Conservation (phyloP, 73 alveolate genomes). For the Paramecium octaurelia region DNA sequence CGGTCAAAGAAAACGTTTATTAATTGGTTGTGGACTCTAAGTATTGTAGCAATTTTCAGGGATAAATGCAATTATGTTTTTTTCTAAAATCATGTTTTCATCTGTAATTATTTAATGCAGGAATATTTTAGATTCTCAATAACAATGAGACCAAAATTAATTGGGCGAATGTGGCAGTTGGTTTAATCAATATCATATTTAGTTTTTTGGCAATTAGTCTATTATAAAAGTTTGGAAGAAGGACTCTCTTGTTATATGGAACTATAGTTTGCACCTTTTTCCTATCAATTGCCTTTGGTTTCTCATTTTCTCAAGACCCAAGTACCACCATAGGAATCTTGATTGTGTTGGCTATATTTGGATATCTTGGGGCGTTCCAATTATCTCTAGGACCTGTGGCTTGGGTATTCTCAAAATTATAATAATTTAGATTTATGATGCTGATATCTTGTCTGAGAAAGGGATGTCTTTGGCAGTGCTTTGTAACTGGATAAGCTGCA, state of each 20-base stretch:
- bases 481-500: constrained; percentile 54
- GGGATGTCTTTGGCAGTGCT: constrained; percentile 24
- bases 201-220: background rate
- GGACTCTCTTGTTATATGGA: background rate
- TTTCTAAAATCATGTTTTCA: background rate
- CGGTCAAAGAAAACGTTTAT: background rate
- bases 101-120: background rate
- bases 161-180: background rate
- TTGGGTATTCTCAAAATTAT: background rate
- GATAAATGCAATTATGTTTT: constrained; percentile 34
- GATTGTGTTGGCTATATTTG: background rate
- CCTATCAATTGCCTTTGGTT: background rate
- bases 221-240: background rate
- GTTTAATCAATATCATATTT: background rate
- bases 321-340: background rate
- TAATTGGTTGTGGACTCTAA: background rate
- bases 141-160: background rate
- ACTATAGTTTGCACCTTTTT: background rate
- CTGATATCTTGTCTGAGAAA: constrained; percentile 47
- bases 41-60: background rate
- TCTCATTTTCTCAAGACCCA: background rate
- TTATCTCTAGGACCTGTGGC: constrained; percentile 36
- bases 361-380: background rate
- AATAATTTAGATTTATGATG: background rate
- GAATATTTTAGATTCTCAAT: background rate